Percentiles rank a stretch among this genome's conserved stretches.
Evolutionary conservation across 257 asterid genomes (phyloP).

Genomic region (Petunia secreta): DNA sequence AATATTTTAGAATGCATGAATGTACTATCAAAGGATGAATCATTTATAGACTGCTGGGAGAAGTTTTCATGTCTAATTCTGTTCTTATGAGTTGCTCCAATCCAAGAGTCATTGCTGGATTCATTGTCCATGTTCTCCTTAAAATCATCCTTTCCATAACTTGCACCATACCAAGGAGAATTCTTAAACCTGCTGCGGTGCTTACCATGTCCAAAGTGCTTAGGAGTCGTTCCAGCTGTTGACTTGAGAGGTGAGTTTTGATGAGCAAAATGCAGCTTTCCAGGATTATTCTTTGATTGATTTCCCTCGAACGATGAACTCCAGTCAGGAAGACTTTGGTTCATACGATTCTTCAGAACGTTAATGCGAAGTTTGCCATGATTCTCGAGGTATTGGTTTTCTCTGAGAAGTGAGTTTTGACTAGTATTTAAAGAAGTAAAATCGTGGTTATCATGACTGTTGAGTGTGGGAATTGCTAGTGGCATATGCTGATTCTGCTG

Average conservation of each 20-base stretch:
- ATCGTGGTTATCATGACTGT: background rate
- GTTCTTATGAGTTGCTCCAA: background rate
- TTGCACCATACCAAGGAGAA: constrained; percentile 21
- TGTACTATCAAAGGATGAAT: constrained; percentile 24
- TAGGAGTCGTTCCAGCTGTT: constrained; percentile 31
- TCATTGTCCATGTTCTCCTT: background rate
- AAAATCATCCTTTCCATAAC: constrained; percentile 8
- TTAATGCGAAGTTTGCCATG: background rate
- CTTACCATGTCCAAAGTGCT: constrained; percentile 23
- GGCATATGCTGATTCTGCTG: background rate
- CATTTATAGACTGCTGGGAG: constrained; percentile 21
- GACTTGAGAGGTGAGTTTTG: background rate
- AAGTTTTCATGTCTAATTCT: constrained; percentile 8
- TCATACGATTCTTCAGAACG: background rate
- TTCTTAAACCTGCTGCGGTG: background rate
- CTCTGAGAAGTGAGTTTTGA: constrained; percentile 8
- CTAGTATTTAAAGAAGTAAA: background rate
- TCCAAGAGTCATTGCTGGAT: too few relatives aligned
- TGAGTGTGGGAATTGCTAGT: background rate
- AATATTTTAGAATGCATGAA: constrained; percentile 18
- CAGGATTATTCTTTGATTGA: background rate
- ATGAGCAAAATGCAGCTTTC: background rate
- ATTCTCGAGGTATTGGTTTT: background rate
- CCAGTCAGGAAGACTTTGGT: background rate
- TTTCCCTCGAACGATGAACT: constrained; percentile 14